Conservation (phyloP, 768 basidiomycete genomes). For the Leccinum sublutescens region DNA sequence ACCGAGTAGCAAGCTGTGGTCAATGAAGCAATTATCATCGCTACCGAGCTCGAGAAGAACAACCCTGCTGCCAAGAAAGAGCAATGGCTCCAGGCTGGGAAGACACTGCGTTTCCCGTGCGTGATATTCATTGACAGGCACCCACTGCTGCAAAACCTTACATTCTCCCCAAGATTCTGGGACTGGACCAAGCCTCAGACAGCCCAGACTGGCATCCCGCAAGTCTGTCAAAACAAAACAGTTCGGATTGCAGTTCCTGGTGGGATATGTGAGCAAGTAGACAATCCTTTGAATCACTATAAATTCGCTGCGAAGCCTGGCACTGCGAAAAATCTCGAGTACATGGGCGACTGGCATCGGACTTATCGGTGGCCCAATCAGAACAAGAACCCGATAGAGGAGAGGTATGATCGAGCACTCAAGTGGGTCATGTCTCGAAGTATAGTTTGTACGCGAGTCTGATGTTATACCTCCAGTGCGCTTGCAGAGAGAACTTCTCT, state of each 20-base stretch:
- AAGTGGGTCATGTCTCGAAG: constrained; percentile 5
- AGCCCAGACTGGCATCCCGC: constrained; percentile 2
- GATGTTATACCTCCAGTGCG: constrained; percentile 1
- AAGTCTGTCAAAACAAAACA: not conserved
- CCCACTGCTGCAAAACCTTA: not conserved
- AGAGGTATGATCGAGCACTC: constrained; percentile 10
- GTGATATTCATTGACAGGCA: not conserved
- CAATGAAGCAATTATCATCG: constrained; percentile 13
- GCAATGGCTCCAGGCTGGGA: constrained; percentile 14
- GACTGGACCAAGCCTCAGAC: constrained; percentile 14
- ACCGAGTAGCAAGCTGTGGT: constrained; percentile 17
- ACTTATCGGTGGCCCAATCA: constrained; percentile 3
- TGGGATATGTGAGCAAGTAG: not conserved
- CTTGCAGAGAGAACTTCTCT: not conserved
- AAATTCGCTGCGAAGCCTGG: constrained; percentile 3
- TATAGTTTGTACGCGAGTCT: no score
- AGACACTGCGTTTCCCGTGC: constrained; percentile 18
- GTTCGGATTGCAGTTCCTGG: not conserved
- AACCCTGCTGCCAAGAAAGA: not conserved
- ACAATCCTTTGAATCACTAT: constrained; percentile 18
- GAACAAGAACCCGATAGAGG: not conserved
- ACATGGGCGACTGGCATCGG: constrained; percentile 9
- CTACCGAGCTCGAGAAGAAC: not conserved
- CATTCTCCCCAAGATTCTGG: constrained; percentile 13
- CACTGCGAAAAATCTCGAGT: not conserved